A percentile compares a stretch with the other conserved stretches of the same genome.
Evolutionary conservation across 1,284 basidiomycete species (phyloP).

Genomic region (Sporisorium scitamineum): DNA sequence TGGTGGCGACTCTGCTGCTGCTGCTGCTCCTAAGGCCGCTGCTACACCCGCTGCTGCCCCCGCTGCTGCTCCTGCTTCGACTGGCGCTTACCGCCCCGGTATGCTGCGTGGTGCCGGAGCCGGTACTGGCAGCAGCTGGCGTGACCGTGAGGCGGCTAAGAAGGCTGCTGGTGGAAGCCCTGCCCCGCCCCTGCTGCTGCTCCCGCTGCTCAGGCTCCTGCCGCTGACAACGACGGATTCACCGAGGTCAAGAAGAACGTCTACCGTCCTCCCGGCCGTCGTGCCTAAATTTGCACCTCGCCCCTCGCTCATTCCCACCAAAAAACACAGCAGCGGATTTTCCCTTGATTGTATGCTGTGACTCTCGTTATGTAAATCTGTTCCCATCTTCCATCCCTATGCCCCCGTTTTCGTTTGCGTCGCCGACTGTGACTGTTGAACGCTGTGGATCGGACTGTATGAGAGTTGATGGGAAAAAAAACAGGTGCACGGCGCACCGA

Average conservation of each 20-base stretch:
- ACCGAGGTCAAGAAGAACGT: constrained; percentile 52
- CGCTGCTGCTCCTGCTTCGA: constrained; percentile 11
- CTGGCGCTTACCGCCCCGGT: constrained; percentile 44
- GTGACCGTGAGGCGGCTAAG: constrained; percentile 48
- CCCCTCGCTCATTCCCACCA: neutral
- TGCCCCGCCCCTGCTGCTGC: constrained; percentile 16
- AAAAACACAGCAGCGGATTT: constrained; percentile 5
- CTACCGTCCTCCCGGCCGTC: constrained; percentile 48
- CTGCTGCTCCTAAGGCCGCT: constrained; percentile 9
- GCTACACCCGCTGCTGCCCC: constrained; percentile 24
- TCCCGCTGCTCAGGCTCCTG: constrained; percentile 21
- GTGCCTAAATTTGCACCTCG: constrained; percentile 12
- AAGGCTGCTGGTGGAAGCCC: constrained; percentile 34
- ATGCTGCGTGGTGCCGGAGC: constrained; percentile 34
- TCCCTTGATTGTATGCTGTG: constrained; percentile 1
- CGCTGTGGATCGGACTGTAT: neutral
- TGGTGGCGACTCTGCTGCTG: constrained; percentile 15
- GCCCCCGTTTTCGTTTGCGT: neutral
- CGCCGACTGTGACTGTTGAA: neutral
- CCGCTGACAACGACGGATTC: constrained; percentile 50
- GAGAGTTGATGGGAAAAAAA: neutral
- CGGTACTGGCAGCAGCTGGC: constrained; percentile 29
- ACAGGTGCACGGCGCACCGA: no score
- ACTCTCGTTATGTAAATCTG: neutral
- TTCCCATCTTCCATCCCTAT: no score